Percentiles rank a stretch among this genome's conserved stretches.
phyloP scores from a whole-genome alignment of 2,329 filamentous ascomycete species.

The Sarocladium strictum region DNA sequence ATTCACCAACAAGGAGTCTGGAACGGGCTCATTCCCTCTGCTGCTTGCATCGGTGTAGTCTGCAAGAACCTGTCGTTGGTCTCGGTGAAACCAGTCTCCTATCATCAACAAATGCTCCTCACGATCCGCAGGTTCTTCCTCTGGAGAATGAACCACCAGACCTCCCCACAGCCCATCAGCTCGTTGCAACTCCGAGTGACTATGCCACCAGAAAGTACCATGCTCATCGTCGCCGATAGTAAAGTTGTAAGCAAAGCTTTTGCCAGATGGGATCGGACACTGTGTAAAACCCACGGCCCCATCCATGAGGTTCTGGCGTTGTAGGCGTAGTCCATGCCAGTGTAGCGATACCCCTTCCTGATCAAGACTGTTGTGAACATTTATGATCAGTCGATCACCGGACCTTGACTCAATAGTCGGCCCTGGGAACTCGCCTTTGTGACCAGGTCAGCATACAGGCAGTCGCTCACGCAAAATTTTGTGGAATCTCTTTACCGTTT shows the following conservation, averaged over 20 bases:
- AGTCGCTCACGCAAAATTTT: no score
- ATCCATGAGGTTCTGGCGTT: slow-evolving; percentile 65
- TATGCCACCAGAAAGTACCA: slow-evolving; percentile 54
- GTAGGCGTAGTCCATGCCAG: slow-evolving; percentile 70
- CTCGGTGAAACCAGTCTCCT: slow-evolving; percentile 32
- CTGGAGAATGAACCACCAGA: slow-evolving; percentile 52
- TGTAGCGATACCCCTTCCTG: slow-evolving; percentile 61
- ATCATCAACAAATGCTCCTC: slow-evolving; percentile 49
- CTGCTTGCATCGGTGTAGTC: slow-evolving; percentile 24
- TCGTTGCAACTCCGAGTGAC: slow-evolving; percentile 43
- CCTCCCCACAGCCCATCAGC: slow-evolving; percentile 53
- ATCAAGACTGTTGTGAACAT: slow-evolving; percentile 57
- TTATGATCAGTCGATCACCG: slow-evolving; percentile 63
- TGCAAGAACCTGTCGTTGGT: slow-evolving; percentile 25
- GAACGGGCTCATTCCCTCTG: slow-evolving; percentile 35
- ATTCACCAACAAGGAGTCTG: slow-evolving; percentile 28
- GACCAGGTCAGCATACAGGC: no score
- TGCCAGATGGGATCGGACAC: slow-evolving; percentile 45
- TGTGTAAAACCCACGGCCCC: slow-evolving; percentile 46
- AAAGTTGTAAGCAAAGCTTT: slow-evolving; percentile 50
- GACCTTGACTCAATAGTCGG: slow-evolving; percentile 65
- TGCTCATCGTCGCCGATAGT: slow-evolving; percentile 48
- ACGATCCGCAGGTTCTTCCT: slow-evolving; percentile 38
- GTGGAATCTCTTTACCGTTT: slow-evolving; percentile 14
- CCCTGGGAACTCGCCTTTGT: slow-evolving; percentile 59